Conservation (phyloP, 1,284 basidiomycete species). For the Ceratobasidium sp. region DNA sequence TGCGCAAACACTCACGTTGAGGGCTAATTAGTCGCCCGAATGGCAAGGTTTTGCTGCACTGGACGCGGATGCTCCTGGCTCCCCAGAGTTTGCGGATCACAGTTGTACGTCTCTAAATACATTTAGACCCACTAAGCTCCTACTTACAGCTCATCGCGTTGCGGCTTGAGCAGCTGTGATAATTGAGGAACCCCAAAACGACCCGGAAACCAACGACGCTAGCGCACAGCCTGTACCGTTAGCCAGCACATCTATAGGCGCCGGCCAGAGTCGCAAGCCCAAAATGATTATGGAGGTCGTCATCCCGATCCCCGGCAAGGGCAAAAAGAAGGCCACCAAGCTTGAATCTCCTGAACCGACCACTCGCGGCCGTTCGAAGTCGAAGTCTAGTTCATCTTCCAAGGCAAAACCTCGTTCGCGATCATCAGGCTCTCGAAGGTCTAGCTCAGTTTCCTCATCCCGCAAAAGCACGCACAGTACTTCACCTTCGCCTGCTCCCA, state of each 20-base stretch:
- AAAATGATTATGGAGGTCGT: slow-evolving; percentile 35
- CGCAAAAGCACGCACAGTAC: not conserved
- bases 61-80: slow-evolving; percentile 19
- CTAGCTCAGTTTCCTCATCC: not conserved
- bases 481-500: not conserved
- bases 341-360: not conserved
- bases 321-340: not conserved
- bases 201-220: not conserved
- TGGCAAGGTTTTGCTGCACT: slow-evolving; percentile 23
- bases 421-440: not conserved
- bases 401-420: slow-evolving; percentile 4
- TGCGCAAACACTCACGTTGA: not conserved
- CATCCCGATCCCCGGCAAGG: slow-evolving; percentile 7
- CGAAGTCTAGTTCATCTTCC: slow-evolving; percentile 2
- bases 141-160: not conserved
- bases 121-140: not conserved
- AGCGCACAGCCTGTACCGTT: not conserved
- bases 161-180: not conserved
- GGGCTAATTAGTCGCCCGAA: slow-evolving; percentile 1
- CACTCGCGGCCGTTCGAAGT: slow-evolving; percentile 16
- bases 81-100: slow-evolving; percentile 18
- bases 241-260: not conserved
- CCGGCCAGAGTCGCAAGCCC: not conserved
- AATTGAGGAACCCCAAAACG: not conserved
- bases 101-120: slow-evolving; percentile 14